phyloP scores from a whole-genome alignment of 768 basidiomycete genomes.

The Suillus weaverae region DNA sequence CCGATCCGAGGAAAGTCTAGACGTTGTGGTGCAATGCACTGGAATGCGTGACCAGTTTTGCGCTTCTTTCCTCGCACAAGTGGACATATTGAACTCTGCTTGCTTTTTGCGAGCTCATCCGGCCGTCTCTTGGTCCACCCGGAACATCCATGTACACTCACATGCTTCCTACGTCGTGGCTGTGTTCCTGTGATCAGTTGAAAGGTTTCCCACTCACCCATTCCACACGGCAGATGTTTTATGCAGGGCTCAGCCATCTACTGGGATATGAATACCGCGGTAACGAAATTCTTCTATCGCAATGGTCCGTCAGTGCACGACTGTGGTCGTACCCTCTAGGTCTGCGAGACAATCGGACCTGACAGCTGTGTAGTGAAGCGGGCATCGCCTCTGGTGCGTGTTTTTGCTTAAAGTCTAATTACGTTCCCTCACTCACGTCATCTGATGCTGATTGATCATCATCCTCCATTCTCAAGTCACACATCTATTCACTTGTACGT shows the following conservation, averaged over 20 bases:
- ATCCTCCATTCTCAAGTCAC: not conserved
- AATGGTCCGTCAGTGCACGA: constrained; percentile 23
- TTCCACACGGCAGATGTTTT: constrained; percentile 1
- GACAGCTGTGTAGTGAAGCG: constrained; percentile 9
- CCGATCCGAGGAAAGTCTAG: constrained; percentile 11
- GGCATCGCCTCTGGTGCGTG: constrained; percentile 29
- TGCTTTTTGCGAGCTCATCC: not conserved
- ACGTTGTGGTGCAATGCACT: constrained; percentile 13
- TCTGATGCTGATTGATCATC: constrained; percentile 21
- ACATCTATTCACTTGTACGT: not conserved
- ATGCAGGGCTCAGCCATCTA: constrained; percentile 1
- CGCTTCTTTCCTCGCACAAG: constrained; percentile 2
- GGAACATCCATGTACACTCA: not conserved
- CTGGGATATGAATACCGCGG: constrained; percentile 33
- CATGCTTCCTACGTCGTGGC: not conserved
- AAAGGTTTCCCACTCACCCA: not conserved
- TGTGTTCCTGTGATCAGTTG: not conserved
- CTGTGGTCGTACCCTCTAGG: constrained; percentile 6
- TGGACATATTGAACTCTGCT: constrained; percentile 6
- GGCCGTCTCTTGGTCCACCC: constrained; percentile 1
- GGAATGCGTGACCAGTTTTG: not conserved
- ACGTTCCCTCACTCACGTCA: constrained; percentile 35
- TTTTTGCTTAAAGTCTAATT: constrained; percentile 39
- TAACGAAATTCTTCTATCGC: constrained; percentile 21
- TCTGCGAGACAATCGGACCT: constrained; percentile 18